Evolutionary conservation across 208 protist genomes (phyloP).

Genomic region (Spironucleus salmonicida): DNA sequence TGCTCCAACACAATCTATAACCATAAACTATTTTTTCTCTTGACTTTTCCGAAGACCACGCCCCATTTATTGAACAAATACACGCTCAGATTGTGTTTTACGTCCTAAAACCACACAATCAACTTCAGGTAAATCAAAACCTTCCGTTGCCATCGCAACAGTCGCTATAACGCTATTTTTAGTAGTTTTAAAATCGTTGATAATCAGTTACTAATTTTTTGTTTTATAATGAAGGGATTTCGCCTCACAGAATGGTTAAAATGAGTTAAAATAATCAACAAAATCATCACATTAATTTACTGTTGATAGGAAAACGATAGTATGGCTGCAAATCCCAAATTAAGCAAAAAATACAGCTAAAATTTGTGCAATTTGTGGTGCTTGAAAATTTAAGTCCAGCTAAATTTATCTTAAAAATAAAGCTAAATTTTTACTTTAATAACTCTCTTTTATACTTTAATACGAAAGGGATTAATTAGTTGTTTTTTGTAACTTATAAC

Average conservation of each 20-base stretch:
- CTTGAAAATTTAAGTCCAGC: not conserved
- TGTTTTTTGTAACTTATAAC: not conserved
- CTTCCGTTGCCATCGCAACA: constrained; percentile 28
- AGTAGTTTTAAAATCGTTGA: not conserved
- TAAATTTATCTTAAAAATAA: not conserved
- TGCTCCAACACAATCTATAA: too few relatives aligned
- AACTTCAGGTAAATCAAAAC: not conserved
- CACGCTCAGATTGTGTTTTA: not conserved
- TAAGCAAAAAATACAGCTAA: not conserved
- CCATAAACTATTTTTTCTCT: too few relatives aligned
- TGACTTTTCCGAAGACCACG: not conserved
- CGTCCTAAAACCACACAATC: not conserved
- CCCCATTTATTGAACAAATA: constrained; percentile 24
- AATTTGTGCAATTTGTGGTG: not conserved
- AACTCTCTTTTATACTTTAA: not conserved
- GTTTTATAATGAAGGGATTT: constrained; percentile 6
- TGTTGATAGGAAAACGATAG: not conserved
- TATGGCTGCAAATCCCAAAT: too few relatives aligned
- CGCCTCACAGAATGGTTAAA: too few relatives aligned
- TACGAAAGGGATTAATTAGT: not conserved
- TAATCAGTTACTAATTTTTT: not conserved
- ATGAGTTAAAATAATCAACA: not conserved
- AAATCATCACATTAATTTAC: not conserved
- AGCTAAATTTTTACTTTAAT: not conserved
- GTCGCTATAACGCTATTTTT: not conserved